Evolutionary conservation across 768 basidiomycete genomes (phyloP).

Genomic region (Coprinopsis sp.): DNA sequence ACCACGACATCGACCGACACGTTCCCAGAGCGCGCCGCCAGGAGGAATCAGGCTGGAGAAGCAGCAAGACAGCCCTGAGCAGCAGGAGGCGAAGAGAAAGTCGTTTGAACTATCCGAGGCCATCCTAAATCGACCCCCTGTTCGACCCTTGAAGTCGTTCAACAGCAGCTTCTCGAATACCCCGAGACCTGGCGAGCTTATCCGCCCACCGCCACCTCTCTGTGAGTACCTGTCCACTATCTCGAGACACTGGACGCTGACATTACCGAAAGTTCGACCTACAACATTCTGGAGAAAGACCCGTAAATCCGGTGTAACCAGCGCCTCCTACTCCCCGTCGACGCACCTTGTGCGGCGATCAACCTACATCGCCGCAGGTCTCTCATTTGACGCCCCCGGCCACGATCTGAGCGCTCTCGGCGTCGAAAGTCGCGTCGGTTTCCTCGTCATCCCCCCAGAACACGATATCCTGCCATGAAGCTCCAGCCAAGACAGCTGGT

Average conservation of each 20-base stretch:
- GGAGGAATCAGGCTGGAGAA: slow-evolving; percentile 22
- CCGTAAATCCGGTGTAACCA: slow-evolving; percentile 63
- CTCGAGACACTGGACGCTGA: neutral
- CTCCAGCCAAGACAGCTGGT: neutral
- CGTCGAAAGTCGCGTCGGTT: slow-evolving; percentile 52
- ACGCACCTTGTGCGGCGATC: slow-evolving; percentile 71
- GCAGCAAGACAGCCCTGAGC: slow-evolving; percentile 5
- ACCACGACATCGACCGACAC: slow-evolving; percentile 37
- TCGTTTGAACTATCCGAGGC: too few species aligned
- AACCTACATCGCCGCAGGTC: slow-evolving; percentile 76
- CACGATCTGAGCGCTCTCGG: slow-evolving; percentile 60
- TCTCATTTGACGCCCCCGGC: slow-evolving; percentile 56
- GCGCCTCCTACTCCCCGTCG: slow-evolving; percentile 67
- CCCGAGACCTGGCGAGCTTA: slow-evolving; percentile 41
- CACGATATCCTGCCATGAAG: slow-evolving; percentile 23
- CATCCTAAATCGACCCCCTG: too few species aligned
- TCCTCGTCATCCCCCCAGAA: slow-evolving; percentile 43
- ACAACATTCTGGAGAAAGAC: slow-evolving; percentile 80
- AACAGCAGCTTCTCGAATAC: slow-evolving; percentile 9
- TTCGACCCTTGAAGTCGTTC: too few species aligned
- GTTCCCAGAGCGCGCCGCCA: slow-evolving; percentile 47
- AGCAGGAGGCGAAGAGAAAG: too few species aligned
- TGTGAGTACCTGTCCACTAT: slow-evolving; percentile 38
- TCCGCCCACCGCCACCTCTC: slow-evolving; percentile 60
- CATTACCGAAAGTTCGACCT: slow-evolving; percentile 56